Base-by-base conservation (phyloP, 2,329 filamentous ascomycete genomes). In the Paraphaeosphaeria minitans region DNA sequence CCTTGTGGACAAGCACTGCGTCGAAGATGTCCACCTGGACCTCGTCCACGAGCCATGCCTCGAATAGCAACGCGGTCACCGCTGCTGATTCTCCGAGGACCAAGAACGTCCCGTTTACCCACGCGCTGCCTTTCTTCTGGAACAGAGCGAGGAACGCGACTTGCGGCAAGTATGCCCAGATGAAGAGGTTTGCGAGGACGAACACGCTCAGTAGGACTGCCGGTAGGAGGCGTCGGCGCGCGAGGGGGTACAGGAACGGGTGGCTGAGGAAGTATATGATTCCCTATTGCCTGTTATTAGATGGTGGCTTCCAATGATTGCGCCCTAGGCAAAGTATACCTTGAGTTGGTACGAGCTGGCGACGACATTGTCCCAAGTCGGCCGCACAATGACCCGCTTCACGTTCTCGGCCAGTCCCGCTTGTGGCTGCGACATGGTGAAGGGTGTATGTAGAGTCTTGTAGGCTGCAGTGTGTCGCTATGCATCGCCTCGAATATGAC, bases 111-210 rank as follows among this genome's bases (percentile, higher is more conserved):
- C 90, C 93, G 68, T 92, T 97, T 57, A 97, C 79, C 91, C 92
- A 96, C n/a, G 95, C 95, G 31, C 88, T 89, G 59, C 87, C 78
- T 27, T 66, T 85, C 22, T 90, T 90, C 69, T 98, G 93, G 75
- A 97, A 98, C 66, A 98, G 86, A 16, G 90, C 88, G 22, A 99
- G 84, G 69, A 99, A 91, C 1, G 91, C 91, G 56, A 92, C 92
- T 74, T 98, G 92, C 0, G 94, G 94, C 2, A 97, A 79, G 67
- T 96, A 98, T 0, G 92, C 83, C 77, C 95, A 96, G 13, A 92
- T 82, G 77, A 98, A 98, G 21, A 98, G 86, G 21, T 96, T 82
- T n/a, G 88, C 80, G 62, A 97, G 91, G 14, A 97, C 90, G 55
- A 95, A 86, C 14, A 89, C 80, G 0, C 93, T 97, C 13, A 97